Conservation (phyloP, 176 grass and related monocot species). For the Metroxylon sagu region DNA sequence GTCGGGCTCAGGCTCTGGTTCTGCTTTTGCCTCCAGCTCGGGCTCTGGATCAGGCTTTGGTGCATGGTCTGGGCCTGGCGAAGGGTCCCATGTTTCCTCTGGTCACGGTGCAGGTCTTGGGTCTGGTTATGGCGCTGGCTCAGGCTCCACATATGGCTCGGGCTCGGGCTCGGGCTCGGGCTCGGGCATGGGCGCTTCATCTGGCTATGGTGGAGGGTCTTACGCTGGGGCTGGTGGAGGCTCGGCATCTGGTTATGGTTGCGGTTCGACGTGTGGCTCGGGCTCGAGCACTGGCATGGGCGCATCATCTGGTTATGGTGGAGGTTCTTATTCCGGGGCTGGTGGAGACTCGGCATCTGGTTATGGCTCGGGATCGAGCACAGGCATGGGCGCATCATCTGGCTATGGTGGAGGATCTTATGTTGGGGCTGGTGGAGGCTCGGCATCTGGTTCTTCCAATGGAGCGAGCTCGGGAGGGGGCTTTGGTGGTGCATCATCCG, state of each 20-base stretch:
- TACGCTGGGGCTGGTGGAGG: constrained; percentile 4
- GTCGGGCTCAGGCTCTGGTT: constrained; percentile 1
- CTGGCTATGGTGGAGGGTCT: neutral
- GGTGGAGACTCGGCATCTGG: neutral
- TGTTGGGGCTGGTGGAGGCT: neutral
- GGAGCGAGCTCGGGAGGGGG: neutral
- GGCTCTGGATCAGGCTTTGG: constrained; percentile 29
- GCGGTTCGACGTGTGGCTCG: neutral
- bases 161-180: constrained; percentile 8
- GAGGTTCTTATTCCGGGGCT: neutral
- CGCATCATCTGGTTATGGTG: neutral
- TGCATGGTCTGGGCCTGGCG: constrained; percentile 4
- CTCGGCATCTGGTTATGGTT: constrained; percentile 9
- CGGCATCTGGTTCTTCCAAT: constrained; percentile 1
- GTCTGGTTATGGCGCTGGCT: constrained; percentile 1
- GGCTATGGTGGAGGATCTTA: constrained; percentile 9
- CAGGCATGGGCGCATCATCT: neutral
- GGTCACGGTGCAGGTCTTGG: constrained; percentile 16
- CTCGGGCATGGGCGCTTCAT: neutral
- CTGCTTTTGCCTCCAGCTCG: constrained; percentile 14
- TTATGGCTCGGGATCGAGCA: constrained; percentile 7
- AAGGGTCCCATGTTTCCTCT: neutral
- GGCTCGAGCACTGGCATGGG: neutral
- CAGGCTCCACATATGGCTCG: constrained; percentile 10
- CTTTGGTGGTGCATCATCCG: neutral